Evolutionary conservation across 2,329 filamentous ascomycete species (phyloP), one percentile per base, ranked within the genome.

Genomic region (Knoxdaviesia capensis): DNA sequence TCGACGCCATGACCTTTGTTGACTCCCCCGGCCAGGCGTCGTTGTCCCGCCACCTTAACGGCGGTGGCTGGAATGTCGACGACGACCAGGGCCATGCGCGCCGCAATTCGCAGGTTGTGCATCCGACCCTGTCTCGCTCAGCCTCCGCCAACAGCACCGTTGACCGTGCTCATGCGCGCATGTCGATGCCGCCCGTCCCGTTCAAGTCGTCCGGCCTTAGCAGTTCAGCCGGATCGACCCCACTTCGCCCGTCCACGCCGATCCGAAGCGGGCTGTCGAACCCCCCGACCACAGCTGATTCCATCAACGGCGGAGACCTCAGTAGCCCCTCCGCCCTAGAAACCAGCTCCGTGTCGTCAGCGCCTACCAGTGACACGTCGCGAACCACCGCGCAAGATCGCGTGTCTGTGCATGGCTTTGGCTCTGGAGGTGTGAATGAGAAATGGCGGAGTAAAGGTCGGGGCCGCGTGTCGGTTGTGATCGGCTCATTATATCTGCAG

Each of bases 401-500:
- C 59, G 75, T 71, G 50, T 74, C 63, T 54, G 81, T 71, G 3
- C 72, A 76, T 46, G 84, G 85, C 0, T 85, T 93, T 53, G 77
- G 77, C 0, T 64, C 74, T 1, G 71, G 74, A 40, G 79, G 80
- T 43, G 64, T 80, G 45, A 80, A 78, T 49, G 85, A 94, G 53
- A 69, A 80, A 47, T 81, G 77, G 55, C 77, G 84, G 47, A 78
- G 79, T 49, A 85, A 84, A 55, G 84, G 84, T 31, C 87, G 81
- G 56, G 80, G 81, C 31, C 76, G 88, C 43, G 71, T 83, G 9
- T 74, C 75, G 28, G 77, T 94, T 44, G 71, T 93, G 6, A 68
- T 93, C 49, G 88, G 84, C 1, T 85, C 81, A 10, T 66, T 94
- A 48, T 92, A 88, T 56, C 71, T 98, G 50, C 81, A 87, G 57